Percentiles rank a stretch among this genome's conserved stretches.
These are phyloP conservation scores for Pugionium dolabratum DNA, from an alignment of 345 rosid species.

Conservation along the genomic window DNA sequence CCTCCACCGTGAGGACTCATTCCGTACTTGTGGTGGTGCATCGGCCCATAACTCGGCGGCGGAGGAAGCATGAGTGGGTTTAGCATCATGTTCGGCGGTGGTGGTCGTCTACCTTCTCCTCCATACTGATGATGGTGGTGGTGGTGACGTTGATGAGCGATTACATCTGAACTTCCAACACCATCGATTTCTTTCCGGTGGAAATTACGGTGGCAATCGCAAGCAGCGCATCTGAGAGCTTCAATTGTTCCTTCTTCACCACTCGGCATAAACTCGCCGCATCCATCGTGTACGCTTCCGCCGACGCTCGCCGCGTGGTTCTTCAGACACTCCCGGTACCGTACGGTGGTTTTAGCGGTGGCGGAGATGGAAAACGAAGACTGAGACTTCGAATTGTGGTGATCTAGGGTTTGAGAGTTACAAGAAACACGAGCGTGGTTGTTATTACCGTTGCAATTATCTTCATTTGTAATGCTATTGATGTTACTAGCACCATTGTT, in stretches of 20 bases:
- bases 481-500: slow-evolving; percentile 33
- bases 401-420: slow-evolving; percentile 79
- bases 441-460: slow-evolving; percentile 37
- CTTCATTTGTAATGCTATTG: slow-evolving; percentile 29
- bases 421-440: slow-evolving; percentile 50
- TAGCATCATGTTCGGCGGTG: slow-evolving; percentile 39
- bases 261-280: slow-evolving; percentile 98
- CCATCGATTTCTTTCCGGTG: slow-evolving; percentile 75
- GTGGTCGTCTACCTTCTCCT: slow-evolving; percentile 35
- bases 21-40: slow-evolving; percentile 44
- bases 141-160: slow-evolving; percentile 16
- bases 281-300: slow-evolving; percentile 81
- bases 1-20: slow-evolving; percentile 47
- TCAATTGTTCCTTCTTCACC: slow-evolving; percentile 83
- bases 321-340: slow-evolving; percentile 84
- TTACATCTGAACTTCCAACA: slow-evolving; percentile 25
- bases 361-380: slow-evolving; percentile 27
- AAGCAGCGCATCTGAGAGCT: slow-evolving; percentile 90
- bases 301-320: slow-evolving; percentile 93
- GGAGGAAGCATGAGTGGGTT: slow-evolving; percentile 57
- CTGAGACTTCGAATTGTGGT: slow-evolving; percentile 42
- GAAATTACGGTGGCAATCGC: slow-evolving; percentile 93
- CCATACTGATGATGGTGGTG: slow-evolving; percentile 26
- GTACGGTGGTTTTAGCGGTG: slow-evolving; percentile 19
- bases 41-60: slow-evolving; percentile 35